These are phyloP conservation scores for Cymbopogon flexuosus DNA, from an alignment of 202 grass and related monocot species.

Conservation along the genomic window DNA sequence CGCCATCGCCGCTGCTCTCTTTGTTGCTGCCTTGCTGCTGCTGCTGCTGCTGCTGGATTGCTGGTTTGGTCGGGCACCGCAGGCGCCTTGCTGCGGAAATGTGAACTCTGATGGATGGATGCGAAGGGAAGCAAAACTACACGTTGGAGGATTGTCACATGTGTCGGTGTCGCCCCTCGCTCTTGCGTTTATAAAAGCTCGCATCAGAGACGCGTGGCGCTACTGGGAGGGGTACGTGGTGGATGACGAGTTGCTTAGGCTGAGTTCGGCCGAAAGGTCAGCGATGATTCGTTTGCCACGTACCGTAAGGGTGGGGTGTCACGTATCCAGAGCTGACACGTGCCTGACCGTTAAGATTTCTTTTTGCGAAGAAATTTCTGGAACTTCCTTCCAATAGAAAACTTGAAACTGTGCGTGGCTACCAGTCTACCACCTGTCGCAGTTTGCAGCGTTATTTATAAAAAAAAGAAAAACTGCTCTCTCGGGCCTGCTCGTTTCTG, in stretches of 20 bases:
- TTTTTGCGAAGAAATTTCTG: not conserved
- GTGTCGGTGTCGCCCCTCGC: not conserved
- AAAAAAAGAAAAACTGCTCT: not conserved
- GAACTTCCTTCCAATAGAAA: not conserved
- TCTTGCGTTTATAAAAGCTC: not conserved
- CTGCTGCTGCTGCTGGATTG: not conserved
- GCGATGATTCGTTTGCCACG: not conserved
- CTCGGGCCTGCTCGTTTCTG: not conserved
- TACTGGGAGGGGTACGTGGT: not conserved
- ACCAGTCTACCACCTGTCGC: not conserved
- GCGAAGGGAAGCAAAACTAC: not conserved
- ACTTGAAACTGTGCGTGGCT: not conserved
- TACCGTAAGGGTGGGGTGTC: too few species aligned
- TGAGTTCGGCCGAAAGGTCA: not conserved
- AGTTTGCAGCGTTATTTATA: not conserved
- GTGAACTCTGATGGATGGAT: not conserved
- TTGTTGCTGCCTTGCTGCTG: not conserved
- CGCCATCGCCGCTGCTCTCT: not conserved
- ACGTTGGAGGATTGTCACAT: not conserved
- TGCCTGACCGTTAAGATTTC: not conserved
- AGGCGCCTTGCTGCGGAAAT: not conserved
- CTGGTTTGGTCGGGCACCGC: not conserved
- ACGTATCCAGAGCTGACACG: not conserved
- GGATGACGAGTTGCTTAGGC: not conserved
- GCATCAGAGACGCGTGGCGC: slow-evolving; percentile 10